Conservation (phyloP, 441 rosid genomes). For the Sinapis alba region DNA sequence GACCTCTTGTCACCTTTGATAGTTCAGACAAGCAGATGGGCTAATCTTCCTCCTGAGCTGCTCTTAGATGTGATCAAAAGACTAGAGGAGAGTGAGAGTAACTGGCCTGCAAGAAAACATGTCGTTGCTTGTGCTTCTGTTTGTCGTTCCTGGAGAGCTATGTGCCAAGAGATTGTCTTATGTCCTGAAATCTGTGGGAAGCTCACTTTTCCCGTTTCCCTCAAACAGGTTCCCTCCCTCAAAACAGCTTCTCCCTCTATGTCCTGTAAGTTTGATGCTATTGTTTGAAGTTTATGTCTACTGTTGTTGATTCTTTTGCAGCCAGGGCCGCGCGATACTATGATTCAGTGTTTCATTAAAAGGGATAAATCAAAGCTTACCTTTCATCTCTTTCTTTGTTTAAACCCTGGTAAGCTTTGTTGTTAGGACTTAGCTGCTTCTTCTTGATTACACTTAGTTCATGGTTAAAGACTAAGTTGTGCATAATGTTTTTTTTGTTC, state of each 20-base stretch:
- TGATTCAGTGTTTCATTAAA: conserved; percentile 54
- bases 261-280: too few relatives aligned
- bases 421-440: neutral
- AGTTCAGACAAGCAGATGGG: conserved; percentile 55
- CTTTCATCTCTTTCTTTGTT: conserved; percentile 51
- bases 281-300: too few relatives aligned
- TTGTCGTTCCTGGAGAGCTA: conserved; percentile 56
- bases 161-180: conserved; percentile 57
- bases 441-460: neutral
- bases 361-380: conserved; percentile 58
- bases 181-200: conserved; percentile 58
- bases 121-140: conserved; percentile 59
- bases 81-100: conserved; percentile 58
- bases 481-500: neutral
- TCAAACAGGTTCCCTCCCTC: conserved; percentile 47
- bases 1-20: conserved; percentile 50
- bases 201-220: conserved; percentile 55
- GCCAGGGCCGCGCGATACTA: conserved; percentile 58
- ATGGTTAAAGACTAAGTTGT: neutral
- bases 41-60: conserved; percentile 56
- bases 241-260: too few relatives aligned
- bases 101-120: conserved; percentile 52
- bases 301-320: conserved; percentile 19
- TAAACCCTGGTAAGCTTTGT: conserved; percentile 48
- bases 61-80: conserved; percentile 55